Conservation (phyloP, 352 stramenopile species). For the Thraustochytrium sp. region DNA sequence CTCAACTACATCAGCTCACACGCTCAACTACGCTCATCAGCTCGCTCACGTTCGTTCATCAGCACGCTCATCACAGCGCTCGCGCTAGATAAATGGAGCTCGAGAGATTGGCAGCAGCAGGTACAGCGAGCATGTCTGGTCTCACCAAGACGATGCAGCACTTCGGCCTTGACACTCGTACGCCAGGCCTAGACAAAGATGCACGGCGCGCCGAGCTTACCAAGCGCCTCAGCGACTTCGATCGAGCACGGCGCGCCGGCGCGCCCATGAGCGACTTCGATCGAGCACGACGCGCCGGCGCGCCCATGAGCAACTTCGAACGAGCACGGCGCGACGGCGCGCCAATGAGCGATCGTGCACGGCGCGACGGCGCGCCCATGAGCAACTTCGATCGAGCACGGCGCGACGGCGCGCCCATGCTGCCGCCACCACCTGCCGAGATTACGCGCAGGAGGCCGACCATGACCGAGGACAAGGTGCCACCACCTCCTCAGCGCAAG, state of each 20-base stretch:
- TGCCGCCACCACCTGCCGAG: neutral
- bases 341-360: neutral
- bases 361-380: neutral
- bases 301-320: neutral
- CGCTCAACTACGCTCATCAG: too few species aligned
- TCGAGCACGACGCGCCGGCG: neutral
- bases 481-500: neutral
- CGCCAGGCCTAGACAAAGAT: neutral
- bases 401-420: neutral
- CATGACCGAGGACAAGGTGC: neutral
- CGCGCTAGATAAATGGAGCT: neutral
- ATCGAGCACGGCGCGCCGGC: neutral
- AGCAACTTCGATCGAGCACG: neutral
- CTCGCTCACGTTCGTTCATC: too few species aligned
- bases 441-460: neutral
- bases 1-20: too few species aligned
- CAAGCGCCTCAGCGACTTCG: neutral
- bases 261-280: neutral
- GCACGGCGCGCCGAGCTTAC: neutral
- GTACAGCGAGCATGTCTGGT: neutral
- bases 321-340: neutral
- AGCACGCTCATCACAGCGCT: neutral
- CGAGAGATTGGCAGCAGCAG: neutral
- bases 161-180: constrained; percentile 9
- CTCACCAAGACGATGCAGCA: neutral